Evolutionary conservation across 2,329 filamentous ascomycete species (phyloP), one percentile per base, ranked within the genome.

Genomic region (Aspergillus brunneoviolaceus): DNA sequence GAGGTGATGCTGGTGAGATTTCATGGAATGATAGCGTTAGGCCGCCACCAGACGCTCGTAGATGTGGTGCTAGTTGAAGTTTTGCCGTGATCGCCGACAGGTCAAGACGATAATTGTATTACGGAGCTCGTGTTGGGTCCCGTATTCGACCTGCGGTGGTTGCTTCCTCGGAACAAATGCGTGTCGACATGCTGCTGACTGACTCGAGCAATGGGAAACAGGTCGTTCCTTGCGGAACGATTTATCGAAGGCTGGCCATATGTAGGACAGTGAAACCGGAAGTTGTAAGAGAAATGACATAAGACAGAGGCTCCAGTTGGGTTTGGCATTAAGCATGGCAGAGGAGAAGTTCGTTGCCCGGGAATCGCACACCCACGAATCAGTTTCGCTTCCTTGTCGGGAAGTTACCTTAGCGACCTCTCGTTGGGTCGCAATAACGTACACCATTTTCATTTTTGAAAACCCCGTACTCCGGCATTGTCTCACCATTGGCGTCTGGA

Each of bases 391-490:
- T 29, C 29, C 27, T 55, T 16, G 42, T 19, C 42, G 53, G 53
- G 45, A 55, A 31, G 53, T 49, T 55, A 49, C 45, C 53, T 55
- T 47, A 49, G 53, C 53, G 53, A 49, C 29, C 33, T 49, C 45
- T 47, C 53, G 53, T 55, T 55, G 53, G 53, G 53, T 55, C 53
- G 53, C 53, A 55, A 55, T 55, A 25, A 55, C 48, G 53, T 55
- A 55, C 53, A 31, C 53, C 53, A 55, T 49, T 7, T 29, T 29
- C 53, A 55, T 49, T 7, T 29, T 29, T 29, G 27, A 29, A 55
- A 45, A 45, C n/a, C 39, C 39, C 53, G 53, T 31, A 55, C 31
- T 29, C 27, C 53, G 53, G 53, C 53, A 49, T 33, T 55, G 53
- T 55, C 53, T 55, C 53, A 49, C 53, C 31, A 47, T 47, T 48